Evolutionary conservation across 495 filamentous ascomycete genomes (phyloP), one percentile per base, ranked within the genome.

Genomic region (Talaromyces ruber): DNA sequence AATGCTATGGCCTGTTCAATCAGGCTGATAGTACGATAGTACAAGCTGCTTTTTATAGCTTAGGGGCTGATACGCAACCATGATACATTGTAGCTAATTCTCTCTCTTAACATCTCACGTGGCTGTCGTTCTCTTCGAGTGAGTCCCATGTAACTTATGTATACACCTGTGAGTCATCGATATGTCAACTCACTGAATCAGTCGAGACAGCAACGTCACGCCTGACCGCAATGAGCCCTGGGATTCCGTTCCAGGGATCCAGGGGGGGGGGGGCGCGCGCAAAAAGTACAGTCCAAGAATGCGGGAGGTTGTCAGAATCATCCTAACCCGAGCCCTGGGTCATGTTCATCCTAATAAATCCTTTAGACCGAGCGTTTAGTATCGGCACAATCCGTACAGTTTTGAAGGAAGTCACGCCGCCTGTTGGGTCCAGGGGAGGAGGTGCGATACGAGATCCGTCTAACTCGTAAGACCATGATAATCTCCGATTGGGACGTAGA

Each of bases 171-270:
- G 3, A 5, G 39, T 7, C 3, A 45, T 18, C 16, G 0, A 21
- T 6, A 47, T 47, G 43, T 9, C 43, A 47, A 47, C 43, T 22
- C 43, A n/a, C 50, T 26, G n/a, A 53, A 22, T 53, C 24, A 53
- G 8, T 11, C 50, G 50, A 0, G 21, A 18, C 5, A 53, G 25
- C 25, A 53, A 28, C 50, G 9, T 26, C 50, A 24, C 50, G 1
- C 50, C 50, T 16, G 50, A 53, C 11, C 21, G 98, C 52, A 86
- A 97, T 47, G 94, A 98, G 74, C 80, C 98, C 1, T 6, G 93
- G 97, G 72, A 90, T 97, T n/a, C n/a, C 86, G 97, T 21, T 86
- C 91, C n/a, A 83, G 89, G 39, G 96, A 96, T 67, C 84, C 86
- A 29, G 91, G 97, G 75, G 50, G 50, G 22, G n/a, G n/a, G n/a